Evolutionary conservation across 441 rosid species (phyloP).

Genomic region (Arabidopsis hybrid): DNA sequence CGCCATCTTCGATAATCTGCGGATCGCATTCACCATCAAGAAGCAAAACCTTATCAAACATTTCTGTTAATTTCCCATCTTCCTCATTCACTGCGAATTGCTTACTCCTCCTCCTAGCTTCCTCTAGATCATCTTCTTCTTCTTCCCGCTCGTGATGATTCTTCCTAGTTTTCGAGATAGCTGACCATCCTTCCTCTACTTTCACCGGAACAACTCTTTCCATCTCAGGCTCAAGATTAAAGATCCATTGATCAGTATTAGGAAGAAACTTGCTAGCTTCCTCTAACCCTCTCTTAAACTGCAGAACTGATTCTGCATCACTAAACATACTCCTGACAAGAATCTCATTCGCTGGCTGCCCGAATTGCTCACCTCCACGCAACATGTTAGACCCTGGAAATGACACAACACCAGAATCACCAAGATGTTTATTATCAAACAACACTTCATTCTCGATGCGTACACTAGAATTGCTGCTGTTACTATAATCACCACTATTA

Average conservation of each 20-base stretch:
- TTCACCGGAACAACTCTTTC: constrained; percentile 13
- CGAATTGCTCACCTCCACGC: not conserved
- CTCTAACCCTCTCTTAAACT: constrained; percentile 78
- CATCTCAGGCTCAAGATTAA: constrained; percentile 47
- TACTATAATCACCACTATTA: constrained; percentile 8
- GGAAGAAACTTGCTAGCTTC: constrained; percentile 94
- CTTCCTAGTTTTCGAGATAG: constrained; percentile 49
- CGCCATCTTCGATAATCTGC: constrained; percentile 25
- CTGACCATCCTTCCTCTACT: constrained; percentile 24
- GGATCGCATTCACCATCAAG: constrained; percentile 43
- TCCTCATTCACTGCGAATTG: constrained; percentile 53
- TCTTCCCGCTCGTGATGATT: constrained; percentile 53
- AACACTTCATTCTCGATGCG: constrained; percentile 12
- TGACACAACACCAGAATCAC: constrained; percentile 23
- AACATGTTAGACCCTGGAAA: constrained; percentile 11
- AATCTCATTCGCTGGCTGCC: constrained; percentile 37
- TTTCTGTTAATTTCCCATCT: constrained; percentile 51
- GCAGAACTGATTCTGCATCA: constrained; percentile 61
- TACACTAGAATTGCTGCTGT: constrained; percentile 29
- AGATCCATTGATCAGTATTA: constrained; percentile 55
- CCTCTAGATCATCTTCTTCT: constrained; percentile 47
- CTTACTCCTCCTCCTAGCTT: constrained; percentile 56
- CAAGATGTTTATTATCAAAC: constrained; percentile 19
- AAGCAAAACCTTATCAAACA: constrained; percentile 67
- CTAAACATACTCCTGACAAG: constrained; percentile 52